These are phyloP conservation scores for Cucumis sativus DNA, from an alignment of 306 rosid genomes.

Conservation along the genomic window DNA sequence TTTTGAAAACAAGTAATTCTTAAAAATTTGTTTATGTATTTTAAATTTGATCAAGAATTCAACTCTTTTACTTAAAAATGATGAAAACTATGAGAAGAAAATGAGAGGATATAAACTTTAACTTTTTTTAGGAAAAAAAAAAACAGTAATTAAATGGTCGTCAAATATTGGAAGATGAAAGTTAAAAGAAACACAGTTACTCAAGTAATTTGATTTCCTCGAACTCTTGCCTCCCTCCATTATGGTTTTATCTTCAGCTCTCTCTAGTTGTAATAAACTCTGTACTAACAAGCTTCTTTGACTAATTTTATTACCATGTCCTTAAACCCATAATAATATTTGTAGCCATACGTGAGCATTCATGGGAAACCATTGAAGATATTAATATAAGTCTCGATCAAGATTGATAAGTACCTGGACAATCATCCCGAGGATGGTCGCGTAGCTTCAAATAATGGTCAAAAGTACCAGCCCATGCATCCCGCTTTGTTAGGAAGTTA, in stretches of 20 bases:
- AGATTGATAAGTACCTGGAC: conserved; percentile 56
- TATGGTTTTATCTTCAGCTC: neutral
- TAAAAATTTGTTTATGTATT: no score
- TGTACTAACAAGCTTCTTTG: neutral
- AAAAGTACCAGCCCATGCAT: conserved; percentile 95
- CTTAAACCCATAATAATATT: neutral
- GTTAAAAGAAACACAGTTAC: neutral
- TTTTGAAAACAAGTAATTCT: no score
- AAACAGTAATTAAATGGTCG: no score
- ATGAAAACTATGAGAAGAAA: no score
- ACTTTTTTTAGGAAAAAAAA: no score
- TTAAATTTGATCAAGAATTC: no score
- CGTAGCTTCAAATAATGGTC: conserved; percentile 65
- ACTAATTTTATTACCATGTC: neutral
- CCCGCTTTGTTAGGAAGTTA: conserved; percentile 91
- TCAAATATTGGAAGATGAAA: neutral
- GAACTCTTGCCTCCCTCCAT: neutral
- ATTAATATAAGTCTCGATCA: neutral
- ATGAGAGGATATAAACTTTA: no score
- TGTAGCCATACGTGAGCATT: neutral
- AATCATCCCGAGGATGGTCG: conserved; percentile 65
- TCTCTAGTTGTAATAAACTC: neutral
- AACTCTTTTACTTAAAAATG: no score
- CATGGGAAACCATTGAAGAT: neutral
- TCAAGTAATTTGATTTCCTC: neutral